Percentiles rank a stretch among this genome's conserved stretches.
Conservation (phyloP, 176 grass and related monocot genomes). For the Rhynchospora pubera region DNA sequence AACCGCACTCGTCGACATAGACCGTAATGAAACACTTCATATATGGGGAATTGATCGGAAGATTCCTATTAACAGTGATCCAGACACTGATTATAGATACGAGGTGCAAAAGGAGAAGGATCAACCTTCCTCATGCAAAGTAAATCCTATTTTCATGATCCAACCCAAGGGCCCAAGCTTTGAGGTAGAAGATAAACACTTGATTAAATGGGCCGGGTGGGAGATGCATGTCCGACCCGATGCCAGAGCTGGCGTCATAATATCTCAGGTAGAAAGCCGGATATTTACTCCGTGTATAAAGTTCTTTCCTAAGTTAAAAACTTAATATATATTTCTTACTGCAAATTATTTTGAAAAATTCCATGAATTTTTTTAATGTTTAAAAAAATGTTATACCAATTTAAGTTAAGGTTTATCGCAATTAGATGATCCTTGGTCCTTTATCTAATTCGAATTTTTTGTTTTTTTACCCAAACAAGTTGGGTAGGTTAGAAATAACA, state of each 20-base stretch:
- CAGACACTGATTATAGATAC: conserved; percentile 59
- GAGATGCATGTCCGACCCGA: conserved; percentile 77
- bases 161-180: conserved; percentile 23
- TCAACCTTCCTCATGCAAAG: conserved; percentile 5
- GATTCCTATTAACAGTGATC: conserved; percentile 51
- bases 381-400: too few species aligned
- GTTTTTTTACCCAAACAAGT: too few species aligned
- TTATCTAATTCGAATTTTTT: too few species aligned
- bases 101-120: neutral
- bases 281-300: too few species aligned
- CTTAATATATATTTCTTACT: too few species aligned
- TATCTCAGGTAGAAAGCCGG: conserved; percentile 27
- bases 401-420: too few species aligned
- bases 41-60: conserved; percentile 42
- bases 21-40: conserved; percentile 39
- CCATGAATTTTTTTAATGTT: too few species aligned
- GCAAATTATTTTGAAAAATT: too few species aligned
- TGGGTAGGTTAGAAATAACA: too few species aligned
- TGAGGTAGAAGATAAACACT: conserved; percentile 50
- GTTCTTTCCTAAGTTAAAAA: too few species aligned
- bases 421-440: too few species aligned
- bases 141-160: conserved; percentile 60
- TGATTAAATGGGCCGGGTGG: conserved; percentile 78
- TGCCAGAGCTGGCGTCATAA: conserved; percentile 59
- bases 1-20: conserved; percentile 67